phyloP scores from a whole-genome alignment of 75 land plant species.

The Selaginella tamariscina region DNA sequence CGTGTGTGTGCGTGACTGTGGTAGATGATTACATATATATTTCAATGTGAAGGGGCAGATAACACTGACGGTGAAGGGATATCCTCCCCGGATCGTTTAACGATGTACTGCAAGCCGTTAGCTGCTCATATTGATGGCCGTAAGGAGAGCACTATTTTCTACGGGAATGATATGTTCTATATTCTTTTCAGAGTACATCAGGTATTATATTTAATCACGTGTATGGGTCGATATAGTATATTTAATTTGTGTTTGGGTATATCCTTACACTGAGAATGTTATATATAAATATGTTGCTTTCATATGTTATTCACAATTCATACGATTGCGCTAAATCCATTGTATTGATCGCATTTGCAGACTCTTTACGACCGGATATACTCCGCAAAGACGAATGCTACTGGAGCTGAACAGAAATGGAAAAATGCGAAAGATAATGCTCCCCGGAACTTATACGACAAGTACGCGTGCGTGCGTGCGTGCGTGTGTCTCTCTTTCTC shows the following conservation, averaged over 20 bases:
- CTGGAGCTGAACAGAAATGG: conserved; percentile 64
- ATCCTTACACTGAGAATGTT: no score
- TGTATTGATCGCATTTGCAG: conserved; percentile 22
- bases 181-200: conserved; percentile 86
- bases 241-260: no score
- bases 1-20: no score
- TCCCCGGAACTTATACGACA: conserved; percentile 59
- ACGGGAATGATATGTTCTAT: conserved; percentile 80
- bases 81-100: conserved; percentile 36
- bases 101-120: conserved; percentile 58
- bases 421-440: conserved; percentile 39
- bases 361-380: conserved; percentile 75
- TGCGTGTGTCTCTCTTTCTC: no score
- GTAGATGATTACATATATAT: no score
- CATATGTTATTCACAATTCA: no score
- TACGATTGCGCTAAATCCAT: no score
- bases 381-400: conserved; percentile 71
- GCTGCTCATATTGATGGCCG: conserved; percentile 29
- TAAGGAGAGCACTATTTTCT: conserved; percentile 31
- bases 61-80: conserved; percentile 35
- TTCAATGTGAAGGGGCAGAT: conserved; percentile 60
- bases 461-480: conserved; percentile 33
- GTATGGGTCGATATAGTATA: no score
- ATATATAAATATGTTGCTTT: no score
- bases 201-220: conserved; percentile 22